Base-by-base conservation (phyloP, 208 protist genomes). In the Acanthamoeba polyphaga region DNA sequence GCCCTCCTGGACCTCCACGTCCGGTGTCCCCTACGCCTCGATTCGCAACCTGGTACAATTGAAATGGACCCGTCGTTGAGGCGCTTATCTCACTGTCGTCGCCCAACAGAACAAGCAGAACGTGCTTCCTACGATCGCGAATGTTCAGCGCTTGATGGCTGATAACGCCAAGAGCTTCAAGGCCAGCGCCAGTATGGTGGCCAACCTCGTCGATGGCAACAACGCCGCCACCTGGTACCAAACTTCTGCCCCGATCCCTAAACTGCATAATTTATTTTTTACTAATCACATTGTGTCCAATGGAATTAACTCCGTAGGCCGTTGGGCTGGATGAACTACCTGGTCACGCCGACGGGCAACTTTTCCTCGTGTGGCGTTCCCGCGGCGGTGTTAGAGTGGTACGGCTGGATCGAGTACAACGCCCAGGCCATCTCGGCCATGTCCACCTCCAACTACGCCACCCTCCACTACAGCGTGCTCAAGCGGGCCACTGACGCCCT, bases 401-500 rank as follows among this genome's bases (percentile, higher is more conserved):
- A 66, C 80, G n/a, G 8, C 1, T 88, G 80, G 80, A 64, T 64
- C 1, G n/a, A 88, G n/a, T 66, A 5, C 80, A 88, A 88, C 80
- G 19, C 80, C 5, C 51, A 88, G 27, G 80, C 51, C 10, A 10
- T 24, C 0, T n/a, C 43, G 7, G 10, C 51, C 13, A 32, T 88
- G 27, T 62, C 80, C 24, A 1, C 22, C 0, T n/a, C 60, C 17
- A 32, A 66, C 60, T 66, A 66, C 60, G 60, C 60, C 22, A 27
- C 53, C 1, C 80, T 64, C n/a, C 80, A 58, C 80, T 88, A 88
- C 51, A 22, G 19, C 53, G 80, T 88, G 1, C 46, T 58, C 53
- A 88, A 88, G 53, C 80, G 80, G 3, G 46, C 80, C 43, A 88
- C 80, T 3, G 80, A 88, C 53, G 80, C 80, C 9, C 17, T 64